Base-by-base conservation (phyloP, 495 filamentous ascomycete genomes). In the Delitschia confertaspora region DNA sequence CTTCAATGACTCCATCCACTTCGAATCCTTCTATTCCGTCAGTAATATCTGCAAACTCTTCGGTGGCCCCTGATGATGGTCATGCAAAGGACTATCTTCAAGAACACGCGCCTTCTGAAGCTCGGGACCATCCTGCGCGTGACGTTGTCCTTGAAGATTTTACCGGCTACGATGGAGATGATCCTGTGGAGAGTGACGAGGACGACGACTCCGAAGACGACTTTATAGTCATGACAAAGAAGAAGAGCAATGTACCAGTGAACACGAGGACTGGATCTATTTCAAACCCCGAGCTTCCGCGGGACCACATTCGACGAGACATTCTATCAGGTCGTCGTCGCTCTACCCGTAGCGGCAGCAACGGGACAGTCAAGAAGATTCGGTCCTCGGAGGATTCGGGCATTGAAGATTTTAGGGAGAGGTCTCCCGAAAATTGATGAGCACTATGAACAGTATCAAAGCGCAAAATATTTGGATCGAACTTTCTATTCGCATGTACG, bases 111-210 rank as follows among this genome's bases (percentile, higher is more conserved):
- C 47, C 53, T 19, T 21, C 54, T 43, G 16, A 47, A 56, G 7
- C 22, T 47, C 29, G 51, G 62, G 17, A 49, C 62, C 49, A 52
- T 56, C 53, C 39, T n/a, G n/a, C n/a, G n/a, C n/a, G n/a, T 53
- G 3, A 58, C 23, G 47, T 53, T 27, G 40, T 48, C 10, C 26
- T 47, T 5, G 70, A 75, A 6, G 70, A 75, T 24, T 69, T 73
- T 14, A 70, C 71, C 14, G 69, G 70, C 8, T 74, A 75, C 46
- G 68, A 63, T 27, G 69, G 63, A 1, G 69, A 71, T 40, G 56
- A 49, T 17, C 7, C 36, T 27, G 23, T 56, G 6, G 47, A 51
- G 35, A 58, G 36, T 13, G 68, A 69, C 33, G 53, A 60, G 18
- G 62, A 52, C 9, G 38, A 47, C 4, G 50, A 58, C 2, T 53